Evolutionary conservation across 1,284 basidiomycete genomes (phyloP).

Genomic region (Rhodotorula sp.): DNA sequence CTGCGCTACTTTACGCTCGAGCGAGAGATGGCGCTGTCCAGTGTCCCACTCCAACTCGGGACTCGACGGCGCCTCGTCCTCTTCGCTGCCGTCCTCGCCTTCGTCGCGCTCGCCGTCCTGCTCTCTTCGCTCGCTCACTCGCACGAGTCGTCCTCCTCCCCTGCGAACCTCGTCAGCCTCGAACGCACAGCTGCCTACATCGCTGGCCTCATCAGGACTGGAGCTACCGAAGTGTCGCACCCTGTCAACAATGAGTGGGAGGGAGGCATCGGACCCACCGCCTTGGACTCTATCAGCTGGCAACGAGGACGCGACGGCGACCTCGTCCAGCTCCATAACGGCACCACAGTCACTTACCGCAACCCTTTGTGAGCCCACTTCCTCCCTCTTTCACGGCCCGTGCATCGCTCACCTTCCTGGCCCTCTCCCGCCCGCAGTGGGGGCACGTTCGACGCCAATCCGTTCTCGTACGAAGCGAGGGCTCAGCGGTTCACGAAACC

Average conservation of each 20-base stretch:
- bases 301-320: conserved; percentile 18
- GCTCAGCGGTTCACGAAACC: conserved; percentile 62
- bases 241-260: neutral
- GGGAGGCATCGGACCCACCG: neutral
- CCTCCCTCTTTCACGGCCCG: no score
- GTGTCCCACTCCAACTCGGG: neutral
- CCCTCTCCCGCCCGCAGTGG: conserved; percentile 7
- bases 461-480: conserved; percentile 52
- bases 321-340: conserved; percentile 11
- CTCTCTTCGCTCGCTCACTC: neutral
- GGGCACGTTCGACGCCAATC: conserved; percentile 13
- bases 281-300: neutral
- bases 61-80: neutral
- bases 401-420: no score
- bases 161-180: neutral
- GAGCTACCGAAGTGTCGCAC: neutral
- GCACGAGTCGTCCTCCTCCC: no score
- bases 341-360: conserved; percentile 11
- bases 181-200: neutral
- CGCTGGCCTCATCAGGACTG: no score
- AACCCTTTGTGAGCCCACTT: conserved; percentile 14
- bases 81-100: neutral
- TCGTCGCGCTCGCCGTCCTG: neutral
- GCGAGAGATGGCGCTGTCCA: no score
- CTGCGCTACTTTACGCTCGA: no score